phyloP scores from a whole-genome alignment of 2,329 filamentous ascomycete species.

The Venturiaceae sp. region DNA sequence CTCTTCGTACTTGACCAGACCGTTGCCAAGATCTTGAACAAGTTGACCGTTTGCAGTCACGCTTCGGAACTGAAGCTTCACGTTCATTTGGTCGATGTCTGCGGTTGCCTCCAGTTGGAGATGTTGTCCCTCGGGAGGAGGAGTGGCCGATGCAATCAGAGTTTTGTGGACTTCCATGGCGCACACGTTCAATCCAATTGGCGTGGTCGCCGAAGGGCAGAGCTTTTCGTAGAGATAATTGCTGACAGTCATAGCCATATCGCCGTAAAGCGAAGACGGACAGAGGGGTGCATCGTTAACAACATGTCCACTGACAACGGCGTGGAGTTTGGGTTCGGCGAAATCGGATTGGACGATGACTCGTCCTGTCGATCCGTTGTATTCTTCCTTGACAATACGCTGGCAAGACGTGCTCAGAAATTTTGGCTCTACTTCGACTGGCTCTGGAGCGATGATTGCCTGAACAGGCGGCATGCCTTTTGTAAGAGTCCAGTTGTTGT shows the following conservation, averaged over 20 bases:
- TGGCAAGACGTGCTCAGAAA: neutral
- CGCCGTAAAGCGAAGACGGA: slow-evolving; percentile 3
- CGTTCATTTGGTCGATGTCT: neutral
- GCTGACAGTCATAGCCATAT: slow-evolving; percentile 8
- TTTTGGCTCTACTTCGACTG: neutral
- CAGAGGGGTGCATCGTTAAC: neutral
- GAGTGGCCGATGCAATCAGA: neutral
- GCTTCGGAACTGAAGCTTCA: neutral
- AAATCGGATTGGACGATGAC: slow-evolving; percentile 9
- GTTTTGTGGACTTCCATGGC: slow-evolving; percentile 6
- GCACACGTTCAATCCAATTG: slow-evolving; percentile 7
- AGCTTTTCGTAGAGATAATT: slow-evolving; percentile 8
- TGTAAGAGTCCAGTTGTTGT: slow-evolving; percentile 20
- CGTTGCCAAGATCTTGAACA: neutral
- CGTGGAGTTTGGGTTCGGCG: neutral
- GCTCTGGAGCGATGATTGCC: neutral
- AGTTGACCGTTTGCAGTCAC: neutral
- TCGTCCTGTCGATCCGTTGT: neutral
- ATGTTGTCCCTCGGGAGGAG: neutral
- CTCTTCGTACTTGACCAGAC: neutral
- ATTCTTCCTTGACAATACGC: neutral
- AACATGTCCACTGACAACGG: slow-evolving; percentile 1
- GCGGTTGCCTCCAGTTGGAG: slow-evolving; percentile 1
- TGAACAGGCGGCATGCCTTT: slow-evolving; percentile 10
- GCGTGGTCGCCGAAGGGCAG: neutral